Evolutionary conservation across 176 grass and related monocot genomes (phyloP), one percentile per base, ranked within the genome.

Genomic region (Stipa capillata): DNA sequence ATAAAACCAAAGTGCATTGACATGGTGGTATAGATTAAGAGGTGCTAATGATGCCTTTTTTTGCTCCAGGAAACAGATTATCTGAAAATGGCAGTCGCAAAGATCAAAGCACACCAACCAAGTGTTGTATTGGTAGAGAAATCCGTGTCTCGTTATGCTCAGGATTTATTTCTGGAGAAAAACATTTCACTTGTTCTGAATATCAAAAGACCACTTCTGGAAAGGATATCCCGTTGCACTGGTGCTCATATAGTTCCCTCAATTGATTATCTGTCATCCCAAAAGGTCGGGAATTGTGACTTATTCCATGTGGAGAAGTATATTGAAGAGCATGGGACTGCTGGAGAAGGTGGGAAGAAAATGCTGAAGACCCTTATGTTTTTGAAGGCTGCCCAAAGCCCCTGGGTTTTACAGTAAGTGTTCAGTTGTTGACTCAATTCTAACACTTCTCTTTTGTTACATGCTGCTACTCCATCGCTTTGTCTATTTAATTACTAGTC

Each of bases 161-260:
- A 98, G 85, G 96, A 98, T 43, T 78, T 91, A 65, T 92, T 98
- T 87, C 69, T 98, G 53, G 86, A 90, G 48, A 90, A 88, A 85
- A 93, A 98, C 37, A 98, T 98, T 83, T 95, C 92, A 25, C 92
- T 98, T 85, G 96, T 93, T 87, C 87, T 98, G 43, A 98, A 98
- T 80, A 85, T 98, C 31, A 98, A 94, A 87, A 91, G 83, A 7
- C 85, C 90, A 70, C 92, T 98, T 49, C 85, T 98, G 60, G 96
- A 98, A 83, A 91, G 96, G 58, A 89, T 98, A 90, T 84, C 96
- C 35, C 92, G 96, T 34, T 98, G 96, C 64, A 94, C 96, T 83
- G 92, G 96, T 53, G 90, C 90, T 74, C 85, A 98, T 63, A 93
- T 94, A 53, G 83, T 95, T 79, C 96, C 96, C 43, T 98, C 96